These are phyloP conservation scores for Castanospermum australe DNA, from an alignment of 306 rosid species.

Conservation along the genomic window DNA sequence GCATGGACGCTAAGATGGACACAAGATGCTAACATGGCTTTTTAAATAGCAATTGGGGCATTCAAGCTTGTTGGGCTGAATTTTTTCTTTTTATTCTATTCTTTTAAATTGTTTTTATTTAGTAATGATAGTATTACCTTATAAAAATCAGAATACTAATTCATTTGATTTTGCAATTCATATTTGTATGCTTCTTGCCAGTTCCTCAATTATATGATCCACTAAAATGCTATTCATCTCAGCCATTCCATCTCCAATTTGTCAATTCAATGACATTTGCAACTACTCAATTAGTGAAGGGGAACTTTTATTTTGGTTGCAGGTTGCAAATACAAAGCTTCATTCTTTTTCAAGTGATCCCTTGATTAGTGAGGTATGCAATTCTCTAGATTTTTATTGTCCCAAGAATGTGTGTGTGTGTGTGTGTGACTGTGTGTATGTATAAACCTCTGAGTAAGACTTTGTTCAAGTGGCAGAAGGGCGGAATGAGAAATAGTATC, in stretches of 20 bases:
- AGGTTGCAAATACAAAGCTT: slow-evolving; percentile 45
- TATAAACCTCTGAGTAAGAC: neutral
- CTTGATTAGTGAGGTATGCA: slow-evolving; percentile 51
- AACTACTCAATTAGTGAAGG: slow-evolving; percentile 8
- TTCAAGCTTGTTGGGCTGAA: neutral
- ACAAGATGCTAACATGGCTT: no score
- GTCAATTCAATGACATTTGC: neutral
- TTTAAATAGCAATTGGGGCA: neutral
- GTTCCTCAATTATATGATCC: neutral
- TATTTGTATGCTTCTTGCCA: neutral
- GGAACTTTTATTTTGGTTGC: slow-evolving; percentile 29
- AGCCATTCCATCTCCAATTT: neutral
- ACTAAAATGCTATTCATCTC: neutral
- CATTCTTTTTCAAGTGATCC: slow-evolving; percentile 40
- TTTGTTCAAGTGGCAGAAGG: neutral
- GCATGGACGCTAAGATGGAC: neutral
- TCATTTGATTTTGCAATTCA: neutral
- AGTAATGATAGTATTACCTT: neutral
- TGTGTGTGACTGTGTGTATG: no score
- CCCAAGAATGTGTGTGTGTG: neutral
- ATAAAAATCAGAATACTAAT: neutral
- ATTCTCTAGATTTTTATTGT: no score
- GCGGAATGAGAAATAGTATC: neutral
- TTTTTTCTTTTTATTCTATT: neutral
- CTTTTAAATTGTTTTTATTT: neutral